Evolutionary conservation across 2,329 filamentous ascomycete genomes (phyloP).

Genomic region (Colletotrichum shisoi): DNA sequence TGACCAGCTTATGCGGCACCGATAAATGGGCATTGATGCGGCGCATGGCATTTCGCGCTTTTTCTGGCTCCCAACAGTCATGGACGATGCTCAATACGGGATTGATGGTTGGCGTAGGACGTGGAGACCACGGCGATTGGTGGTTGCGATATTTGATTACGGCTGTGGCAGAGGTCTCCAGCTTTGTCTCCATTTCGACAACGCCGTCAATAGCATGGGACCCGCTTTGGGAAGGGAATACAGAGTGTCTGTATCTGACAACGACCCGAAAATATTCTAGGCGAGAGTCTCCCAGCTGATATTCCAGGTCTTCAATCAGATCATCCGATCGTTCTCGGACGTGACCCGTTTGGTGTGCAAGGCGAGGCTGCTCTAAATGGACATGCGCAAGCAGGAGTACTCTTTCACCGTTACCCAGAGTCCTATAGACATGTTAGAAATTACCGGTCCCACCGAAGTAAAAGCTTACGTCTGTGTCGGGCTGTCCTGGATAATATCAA

Average conservation of each 20-base stretch:
- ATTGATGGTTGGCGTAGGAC: conserved; percentile 48
- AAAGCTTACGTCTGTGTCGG: conserved; percentile 52
- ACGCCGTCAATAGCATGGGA: conserved; percentile 46
- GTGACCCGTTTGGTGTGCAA: conserved; percentile 41
- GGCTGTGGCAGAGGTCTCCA: conserved; percentile 63
- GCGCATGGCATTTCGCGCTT: conserved; percentile 54
- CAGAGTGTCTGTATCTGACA: conserved; percentile 65
- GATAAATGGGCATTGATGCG: conserved; percentile 42
- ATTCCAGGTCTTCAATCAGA: conserved; percentile 66
- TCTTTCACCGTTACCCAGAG: conserved; percentile 54
- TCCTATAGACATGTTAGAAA: conserved; percentile 45
- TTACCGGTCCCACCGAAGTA: neutral
- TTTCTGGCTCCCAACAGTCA: conserved; percentile 56
- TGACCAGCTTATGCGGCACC: conserved; percentile 26
- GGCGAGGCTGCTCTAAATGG: conserved; percentile 43
- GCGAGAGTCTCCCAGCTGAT: conserved; percentile 59
- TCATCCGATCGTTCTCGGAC: conserved; percentile 58
- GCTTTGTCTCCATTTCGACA: conserved; percentile 54
- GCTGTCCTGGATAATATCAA: conserved; percentile 52
- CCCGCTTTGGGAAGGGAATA: conserved; percentile 54
- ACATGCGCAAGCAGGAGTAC: conserved; percentile 60
- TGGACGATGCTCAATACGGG: conserved; percentile 57
- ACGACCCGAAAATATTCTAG: conserved; percentile 61
- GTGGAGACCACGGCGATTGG: conserved; percentile 62
- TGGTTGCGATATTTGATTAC: conserved; percentile 59